Percentiles rank a stretch among this genome's conserved stretches.
phyloP scores from a whole-genome alignment of 331 rosid species.

The Quercus phellos region DNA sequence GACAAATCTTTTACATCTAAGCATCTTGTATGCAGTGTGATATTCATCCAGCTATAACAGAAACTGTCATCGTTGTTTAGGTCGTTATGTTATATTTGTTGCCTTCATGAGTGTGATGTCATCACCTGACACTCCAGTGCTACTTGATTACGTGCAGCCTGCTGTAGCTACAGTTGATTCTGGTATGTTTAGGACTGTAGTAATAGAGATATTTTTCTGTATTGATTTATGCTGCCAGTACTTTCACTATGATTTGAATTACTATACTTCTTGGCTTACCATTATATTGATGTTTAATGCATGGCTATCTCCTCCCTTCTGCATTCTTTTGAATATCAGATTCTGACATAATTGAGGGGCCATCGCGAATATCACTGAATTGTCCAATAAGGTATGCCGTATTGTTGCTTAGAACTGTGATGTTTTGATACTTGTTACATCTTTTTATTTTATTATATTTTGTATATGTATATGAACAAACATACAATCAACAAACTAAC shows the following conservation, averaged over 20 bases:
- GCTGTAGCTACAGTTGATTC: slow-evolving; percentile 37
- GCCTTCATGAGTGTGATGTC: slow-evolving; percentile 58
- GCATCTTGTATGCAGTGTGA: slow-evolving; percentile 22
- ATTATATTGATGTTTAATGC: not conserved
- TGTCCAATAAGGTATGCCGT: slow-evolving; percentile 90
- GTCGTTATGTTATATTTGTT: slow-evolving; percentile 62
- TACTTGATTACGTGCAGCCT: slow-evolving; percentile 66
- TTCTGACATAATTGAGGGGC: slow-evolving; percentile 80
- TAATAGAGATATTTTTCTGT: not conserved
- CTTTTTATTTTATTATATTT: not conserved
- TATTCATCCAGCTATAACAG: slow-evolving; percentile 27
- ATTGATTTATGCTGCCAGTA: not conserved
- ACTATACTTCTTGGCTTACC: not conserved
- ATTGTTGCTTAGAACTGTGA: slow-evolving; percentile 19
- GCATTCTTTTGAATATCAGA: slow-evolving; percentile 27
- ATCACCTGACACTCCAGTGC: slow-evolving; percentile 38
- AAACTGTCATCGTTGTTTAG: slow-evolving; percentile 38
- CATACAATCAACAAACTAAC: not conserved
- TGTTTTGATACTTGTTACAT: not conserved
- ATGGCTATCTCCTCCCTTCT: not conserved
- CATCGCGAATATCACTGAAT: slow-evolving; percentile 81
- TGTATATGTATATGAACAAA: not conserved
- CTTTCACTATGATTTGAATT: not conserved
- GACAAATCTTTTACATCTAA: slow-evolving; percentile 13
- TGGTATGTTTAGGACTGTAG: slow-evolving; percentile 44